phyloP scores from a whole-genome alignment of 306 rosid species.

The Prunus mira region DNA sequence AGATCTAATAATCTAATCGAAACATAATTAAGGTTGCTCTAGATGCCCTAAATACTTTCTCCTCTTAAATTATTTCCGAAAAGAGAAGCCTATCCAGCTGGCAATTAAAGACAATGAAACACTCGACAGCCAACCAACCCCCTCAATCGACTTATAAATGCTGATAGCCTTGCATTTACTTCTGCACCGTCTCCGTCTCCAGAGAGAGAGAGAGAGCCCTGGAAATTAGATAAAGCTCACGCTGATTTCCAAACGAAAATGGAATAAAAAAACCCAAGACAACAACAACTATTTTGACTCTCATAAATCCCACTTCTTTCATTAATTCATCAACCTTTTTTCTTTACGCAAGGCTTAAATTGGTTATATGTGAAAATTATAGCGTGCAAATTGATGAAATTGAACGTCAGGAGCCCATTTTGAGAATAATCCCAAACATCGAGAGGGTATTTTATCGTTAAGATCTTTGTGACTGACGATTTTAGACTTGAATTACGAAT shows the following conservation, averaged over 20 bases:
- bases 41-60: not conserved
- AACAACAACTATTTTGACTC: not conserved
- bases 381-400: no score
- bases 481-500: no score
- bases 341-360: no score
- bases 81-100: conserved; percentile 18
- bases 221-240: not conserved
- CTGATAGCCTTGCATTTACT: conserved; percentile 33
- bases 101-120: not conserved
- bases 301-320: not conserved
- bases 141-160: conserved; percentile 35
- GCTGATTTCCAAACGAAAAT: not conserved
- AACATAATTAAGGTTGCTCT: not conserved
- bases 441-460: no score
- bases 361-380: no score
- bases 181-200: not conserved
- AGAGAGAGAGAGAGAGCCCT: not conserved
- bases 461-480: accelerated
- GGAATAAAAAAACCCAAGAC: not conserved
- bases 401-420: accelerated
- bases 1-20: not conserved
- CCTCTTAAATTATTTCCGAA: not conserved
- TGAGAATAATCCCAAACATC: no score
- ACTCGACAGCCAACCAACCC: not conserved
- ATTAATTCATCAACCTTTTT: not conserved